phyloP scores from a whole-genome alignment of 2,329 filamentous ascomycete species.

The Fusarium stilboides region DNA sequence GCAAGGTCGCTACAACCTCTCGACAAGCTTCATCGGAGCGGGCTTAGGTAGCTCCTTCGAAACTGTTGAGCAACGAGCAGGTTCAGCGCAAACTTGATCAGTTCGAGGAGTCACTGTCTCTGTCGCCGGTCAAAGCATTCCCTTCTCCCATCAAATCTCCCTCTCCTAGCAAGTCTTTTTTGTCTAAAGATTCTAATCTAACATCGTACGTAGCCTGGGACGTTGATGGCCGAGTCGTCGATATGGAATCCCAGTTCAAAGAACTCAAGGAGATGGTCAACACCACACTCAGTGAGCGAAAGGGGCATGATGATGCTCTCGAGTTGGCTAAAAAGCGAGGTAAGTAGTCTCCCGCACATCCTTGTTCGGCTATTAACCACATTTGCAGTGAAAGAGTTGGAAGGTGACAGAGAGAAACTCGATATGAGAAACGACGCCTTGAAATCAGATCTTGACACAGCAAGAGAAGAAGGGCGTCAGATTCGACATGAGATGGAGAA shows the following conservation, averaged over 20 bases:
- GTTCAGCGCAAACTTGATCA: conserved; percentile 53
- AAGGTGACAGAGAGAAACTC: conserved; percentile 63
- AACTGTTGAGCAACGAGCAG: conserved; percentile 54
- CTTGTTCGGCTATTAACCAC: neutral
- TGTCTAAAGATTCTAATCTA: conserved; percentile 82
- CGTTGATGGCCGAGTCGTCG: conserved; percentile 80
- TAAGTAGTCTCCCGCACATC: conserved; percentile 59
- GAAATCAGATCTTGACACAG: conserved; percentile 73
- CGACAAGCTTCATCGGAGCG: conserved; percentile 42
- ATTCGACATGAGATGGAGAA: conserved; percentile 56
- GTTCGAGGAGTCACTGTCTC: conserved; percentile 53
- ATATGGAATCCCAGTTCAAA: conserved; percentile 82
- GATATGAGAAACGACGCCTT: conserved; percentile 65
- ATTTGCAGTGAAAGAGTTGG: conserved; percentile 63
- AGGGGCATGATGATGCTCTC: conserved; percentile 80
- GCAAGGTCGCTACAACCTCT: conserved; percentile 26
- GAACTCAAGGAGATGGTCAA: conserved; percentile 81
- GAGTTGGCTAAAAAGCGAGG: conserved; percentile 81
- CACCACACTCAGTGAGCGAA: conserved; percentile 76
- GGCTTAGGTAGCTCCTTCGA: conserved; percentile 54
- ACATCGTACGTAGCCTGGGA: conserved; percentile 80
- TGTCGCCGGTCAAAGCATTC: conserved; percentile 53
- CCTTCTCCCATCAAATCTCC: conserved; percentile 58
- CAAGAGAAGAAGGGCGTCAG: conserved; percentile 56
- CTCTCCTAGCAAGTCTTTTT: conserved; percentile 68